Evolutionary conservation across 345 rosid genomes (phyloP), one percentile per base, ranked within the genome.

Genomic region (Salix arbutifolia): DNA sequence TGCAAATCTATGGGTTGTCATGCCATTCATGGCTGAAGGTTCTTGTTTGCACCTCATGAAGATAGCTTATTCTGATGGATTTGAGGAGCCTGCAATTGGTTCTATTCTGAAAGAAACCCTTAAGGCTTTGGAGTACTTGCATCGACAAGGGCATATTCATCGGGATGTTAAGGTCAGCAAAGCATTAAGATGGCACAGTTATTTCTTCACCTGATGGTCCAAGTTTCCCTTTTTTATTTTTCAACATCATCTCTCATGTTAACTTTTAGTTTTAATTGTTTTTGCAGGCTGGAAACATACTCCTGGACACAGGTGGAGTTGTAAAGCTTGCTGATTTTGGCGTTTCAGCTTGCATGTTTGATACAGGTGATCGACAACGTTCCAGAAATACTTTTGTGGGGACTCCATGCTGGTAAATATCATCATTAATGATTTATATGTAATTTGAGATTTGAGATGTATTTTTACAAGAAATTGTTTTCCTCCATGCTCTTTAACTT

Each of bases 21-120:
- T 96, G 98, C 97, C 98, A n/a, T 96, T 88, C 84, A 96, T 96
- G 99, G 97, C 90, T 9, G 97, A 96, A 75, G 99, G 99, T 64
- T 96, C 99, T 5, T 96, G 99, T 83, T 85, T 94, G 84, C 98
- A 96, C 84, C 94, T 96, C 64, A 94, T 96, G 96, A 92, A 91
- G 91, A 88, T 92, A 83, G 96, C 97, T 18, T 89, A 92, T 80
- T 88, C 88, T 0, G 95, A 91, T 71, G 99, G 99, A 62, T 94
- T 96, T 71, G 99, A 94, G 78, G 99, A 96, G 86, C 74, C 94
- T n/a, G 97, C 97, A 70, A 96, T 96, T 74, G 84, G 91, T 82
- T 88, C 91, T 79, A 85, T 96, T 64, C 83, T 96, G 25, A 96
- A 92, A 90, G 99, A 96, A 85, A 94, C 99, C 69, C 97, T 96